phyloP scores from a whole-genome alignment of 2,329 filamentous ascomycete species.

The Apiospora rasikravindrae region DNA sequence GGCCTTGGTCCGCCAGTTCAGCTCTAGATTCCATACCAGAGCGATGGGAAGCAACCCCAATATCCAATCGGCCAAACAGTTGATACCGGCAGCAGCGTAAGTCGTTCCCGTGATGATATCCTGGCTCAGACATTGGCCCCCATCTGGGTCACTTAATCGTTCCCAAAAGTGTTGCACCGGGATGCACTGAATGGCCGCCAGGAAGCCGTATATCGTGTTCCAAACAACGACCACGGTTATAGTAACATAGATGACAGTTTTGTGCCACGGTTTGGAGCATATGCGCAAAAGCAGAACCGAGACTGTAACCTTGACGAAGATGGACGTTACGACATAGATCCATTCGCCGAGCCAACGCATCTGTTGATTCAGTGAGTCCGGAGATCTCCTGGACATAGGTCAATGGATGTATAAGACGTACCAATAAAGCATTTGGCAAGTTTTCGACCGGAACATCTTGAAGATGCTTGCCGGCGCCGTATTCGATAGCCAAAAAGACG shows the following conservation, averaged over 20 bases:
- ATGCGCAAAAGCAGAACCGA: slow-evolving; percentile 47
- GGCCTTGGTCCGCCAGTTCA: slow-evolving; percentile 42
- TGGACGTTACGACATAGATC: slow-evolving; percentile 45
- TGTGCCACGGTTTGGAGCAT: slow-evolving; percentile 40
- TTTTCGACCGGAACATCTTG: slow-evolving; percentile 27
- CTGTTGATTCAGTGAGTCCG: slow-evolving; percentile 19
- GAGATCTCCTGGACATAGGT: too few relatives aligned
- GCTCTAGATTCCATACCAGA: slow-evolving; percentile 42
- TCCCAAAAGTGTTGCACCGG: slow-evolving; percentile 46
- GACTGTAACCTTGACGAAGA: slow-evolving; percentile 45
- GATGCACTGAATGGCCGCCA: slow-evolving; percentile 45
- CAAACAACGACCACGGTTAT: slow-evolving; percentile 40
- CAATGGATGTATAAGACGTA: slow-evolving; percentile 20
- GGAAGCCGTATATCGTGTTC: slow-evolving; percentile 42
- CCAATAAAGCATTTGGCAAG: slow-evolving; percentile 31
- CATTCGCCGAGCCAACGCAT: slow-evolving; percentile 44
- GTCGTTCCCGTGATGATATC: slow-evolving; percentile 38
- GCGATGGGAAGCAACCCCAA: slow-evolving; percentile 44
- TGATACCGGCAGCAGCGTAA: slow-evolving; percentile 42
- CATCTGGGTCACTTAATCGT: slow-evolving; percentile 35
- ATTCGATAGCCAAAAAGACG: slow-evolving; percentile 29
- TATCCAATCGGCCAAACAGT: slow-evolving; percentile 42
- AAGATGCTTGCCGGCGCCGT: slow-evolving; percentile 32
- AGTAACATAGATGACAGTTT: slow-evolving; percentile 39
- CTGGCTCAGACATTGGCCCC: slow-evolving; percentile 40